phyloP scores from a whole-genome alignment of 768 basidiomycete genomes.

The Fibroporia radiculosa region DNA sequence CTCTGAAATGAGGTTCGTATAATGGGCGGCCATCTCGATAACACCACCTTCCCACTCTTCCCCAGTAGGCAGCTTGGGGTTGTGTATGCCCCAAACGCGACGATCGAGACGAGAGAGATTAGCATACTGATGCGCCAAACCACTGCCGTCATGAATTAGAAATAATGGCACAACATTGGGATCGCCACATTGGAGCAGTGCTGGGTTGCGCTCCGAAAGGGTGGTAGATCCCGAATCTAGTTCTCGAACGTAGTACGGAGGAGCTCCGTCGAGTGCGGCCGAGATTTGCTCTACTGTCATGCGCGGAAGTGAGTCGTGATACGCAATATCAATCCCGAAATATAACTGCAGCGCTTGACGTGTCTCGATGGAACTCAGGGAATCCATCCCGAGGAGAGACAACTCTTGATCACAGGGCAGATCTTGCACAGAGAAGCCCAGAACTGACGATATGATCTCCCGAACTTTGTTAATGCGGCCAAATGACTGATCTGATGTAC shows the following conservation, averaged over 20 bases:
- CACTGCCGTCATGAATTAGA: constrained; percentile 71
- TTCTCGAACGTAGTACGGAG: not conserved
- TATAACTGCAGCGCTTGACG: constrained; percentile 38
- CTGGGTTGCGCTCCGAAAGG: constrained; percentile 6
- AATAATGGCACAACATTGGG: constrained; percentile 37
- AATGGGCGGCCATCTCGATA: constrained; percentile 12
- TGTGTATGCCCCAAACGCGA: constrained; percentile 52
- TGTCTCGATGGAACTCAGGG: constrained; percentile 56
- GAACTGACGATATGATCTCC: constrained; percentile 38
- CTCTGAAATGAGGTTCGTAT: constrained; percentile 26
- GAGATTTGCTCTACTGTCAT: not conserved
- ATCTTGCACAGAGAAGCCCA: constrained; percentile 28
- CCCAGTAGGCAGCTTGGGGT: constrained; percentile 41
- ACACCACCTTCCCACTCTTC: constrained; percentile 36
- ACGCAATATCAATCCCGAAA: constrained; percentile 35
- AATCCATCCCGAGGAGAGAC: constrained; percentile 51
- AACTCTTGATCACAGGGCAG: constrained; percentile 41
- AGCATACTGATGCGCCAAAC: constrained; percentile 41
- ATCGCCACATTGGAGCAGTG: constrained; percentile 9
- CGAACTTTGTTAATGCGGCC: constrained; percentile 4
- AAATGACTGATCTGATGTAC: not conserved
- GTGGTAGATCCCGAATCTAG: not conserved
- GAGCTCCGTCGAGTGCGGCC: too few relatives aligned
- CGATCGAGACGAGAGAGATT: constrained; percentile 40
- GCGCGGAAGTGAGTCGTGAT: constrained; percentile 23